Conservation (phyloP, 2,329 filamentous ascomycete species). For the Calonectria pauciramosa region DNA sequence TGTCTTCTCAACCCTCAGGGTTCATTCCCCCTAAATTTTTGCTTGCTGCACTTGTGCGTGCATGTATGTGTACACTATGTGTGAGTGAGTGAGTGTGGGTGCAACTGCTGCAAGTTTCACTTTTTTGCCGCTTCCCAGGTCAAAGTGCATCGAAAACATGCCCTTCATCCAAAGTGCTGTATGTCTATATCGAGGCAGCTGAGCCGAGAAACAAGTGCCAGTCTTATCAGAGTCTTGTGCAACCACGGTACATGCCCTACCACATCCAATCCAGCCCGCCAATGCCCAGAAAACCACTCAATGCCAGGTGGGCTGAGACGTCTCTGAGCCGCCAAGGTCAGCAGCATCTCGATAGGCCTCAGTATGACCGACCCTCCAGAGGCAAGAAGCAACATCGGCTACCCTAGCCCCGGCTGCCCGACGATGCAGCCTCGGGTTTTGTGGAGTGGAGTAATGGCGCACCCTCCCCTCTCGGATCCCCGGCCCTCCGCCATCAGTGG, state of each 20-base stretch:
- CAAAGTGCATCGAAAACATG: slow-evolving; percentile 1
- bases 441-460: slow-evolving; percentile 44
- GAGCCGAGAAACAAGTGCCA: neutral
- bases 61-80: slow-evolving; percentile 16
- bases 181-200: slow-evolving; percentile 10
- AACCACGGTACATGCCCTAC: slow-evolving; percentile 21
- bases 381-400: slow-evolving; percentile 18
- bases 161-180: neutral
- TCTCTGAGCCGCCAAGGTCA: slow-evolving; percentile 16
- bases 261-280: slow-evolving; percentile 6
- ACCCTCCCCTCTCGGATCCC: slow-evolving; percentile 37
- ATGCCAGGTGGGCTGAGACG: slow-evolving; percentile 15
- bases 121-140: neutral
- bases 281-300: slow-evolving; percentile 1
- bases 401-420: slow-evolving; percentile 33
- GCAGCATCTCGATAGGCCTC: slow-evolving; percentile 14
- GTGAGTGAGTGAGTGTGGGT: slow-evolving; percentile 11
- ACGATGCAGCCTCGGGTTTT: slow-evolving; percentile 40
- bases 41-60: slow-evolving; percentile 14
- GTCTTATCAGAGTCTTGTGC: slow-evolving; percentile 6
- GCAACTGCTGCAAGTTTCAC: slow-evolving; percentile 10
- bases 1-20: slow-evolving; percentile 15
- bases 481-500: slow-evolving; percentile 36
- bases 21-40: slow-evolving; percentile 18
- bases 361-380: slow-evolving; percentile 22